A percentile compares a stretch with the other conserved stretches of the same genome.
Conservation (phyloP, 1,139 yeast species). For the Yamadazyma atlantica region DNA sequence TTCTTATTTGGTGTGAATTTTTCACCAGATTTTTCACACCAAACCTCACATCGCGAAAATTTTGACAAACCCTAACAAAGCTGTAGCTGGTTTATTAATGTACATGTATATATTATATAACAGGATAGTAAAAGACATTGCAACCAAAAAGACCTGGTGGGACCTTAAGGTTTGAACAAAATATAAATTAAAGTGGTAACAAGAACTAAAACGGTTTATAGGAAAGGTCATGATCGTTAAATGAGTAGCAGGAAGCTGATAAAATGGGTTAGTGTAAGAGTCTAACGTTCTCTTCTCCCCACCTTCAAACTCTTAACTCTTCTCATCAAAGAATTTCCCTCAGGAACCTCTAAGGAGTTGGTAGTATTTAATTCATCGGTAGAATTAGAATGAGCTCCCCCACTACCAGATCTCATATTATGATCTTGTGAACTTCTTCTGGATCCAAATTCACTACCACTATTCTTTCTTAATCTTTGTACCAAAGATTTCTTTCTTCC, state of each 20-base stretch:
- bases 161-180: background rate
- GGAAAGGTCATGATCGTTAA: conserved; percentile 1
- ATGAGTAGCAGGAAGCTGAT: background rate
- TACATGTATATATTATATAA: background rate
- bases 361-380: conserved; percentile 7
- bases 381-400: conserved; percentile 23
- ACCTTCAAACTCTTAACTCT: conserved; percentile 90
- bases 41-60: background rate
- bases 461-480: conserved; percentile 57
- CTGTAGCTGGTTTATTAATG: background rate
- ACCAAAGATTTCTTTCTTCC: conserved; percentile 76
- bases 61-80: background rate
- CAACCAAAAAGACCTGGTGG: background rate
- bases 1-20: no score
- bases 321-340: conserved; percentile 57
- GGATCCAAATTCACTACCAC: conserved; percentile 33
- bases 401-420: conserved; percentile 17
- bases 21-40: background rate
- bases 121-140: background rate
- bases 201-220: background rate
- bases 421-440: conserved; percentile 39
- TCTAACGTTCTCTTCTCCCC: conserved; percentile 36
- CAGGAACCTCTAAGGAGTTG: conserved; percentile 25
- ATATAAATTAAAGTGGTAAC: background rate
- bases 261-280: no score